These are phyloP conservation scores for Neoarthrinium moseri DNA, from an alignment of 2,329 filamentous ascomycete genomes.

Conservation along the genomic window DNA sequence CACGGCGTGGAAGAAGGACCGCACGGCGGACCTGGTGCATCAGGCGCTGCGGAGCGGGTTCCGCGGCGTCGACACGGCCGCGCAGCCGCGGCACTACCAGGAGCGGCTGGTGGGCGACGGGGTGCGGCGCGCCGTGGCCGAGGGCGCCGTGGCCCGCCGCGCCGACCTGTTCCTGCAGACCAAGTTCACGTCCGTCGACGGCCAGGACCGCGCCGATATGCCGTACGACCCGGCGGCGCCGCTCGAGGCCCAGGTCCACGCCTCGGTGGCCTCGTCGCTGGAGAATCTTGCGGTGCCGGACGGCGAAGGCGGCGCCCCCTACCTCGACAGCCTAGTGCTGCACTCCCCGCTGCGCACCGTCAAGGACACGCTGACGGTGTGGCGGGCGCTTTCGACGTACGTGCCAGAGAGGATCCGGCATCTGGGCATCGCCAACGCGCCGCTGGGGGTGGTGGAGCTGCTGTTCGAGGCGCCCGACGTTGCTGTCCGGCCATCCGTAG, in stretches of 20 bases:
- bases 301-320: slow-evolving; percentile 22
- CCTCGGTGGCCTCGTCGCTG: slow-evolving; percentile 68
- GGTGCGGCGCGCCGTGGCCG: slow-evolving; percentile 58
- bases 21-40: slow-evolving; percentile 66
- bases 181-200: slow-evolving; percentile 70
- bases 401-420: slow-evolving; percentile 63
- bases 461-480: slow-evolving; percentile 38
- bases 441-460: slow-evolving; percentile 52
- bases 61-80: slow-evolving; percentile 73
- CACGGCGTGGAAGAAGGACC: slow-evolving; percentile 81
- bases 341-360: slow-evolving; percentile 53
- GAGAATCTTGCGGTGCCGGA: slow-evolving; percentile 52
- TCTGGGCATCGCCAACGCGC: slow-evolving; percentile 75
- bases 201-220: slow-evolving; percentile 58
- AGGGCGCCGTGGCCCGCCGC: slow-evolving; percentile 55
- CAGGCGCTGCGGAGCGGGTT: slow-evolving; percentile 69
- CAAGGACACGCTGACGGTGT: slow-evolving; percentile 59
- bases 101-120: slow-evolving; percentile 70
- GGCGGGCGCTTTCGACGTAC: slow-evolving; percentile 64
- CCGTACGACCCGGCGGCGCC: slow-evolving; percentile 61
- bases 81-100: slow-evolving; percentile 75
- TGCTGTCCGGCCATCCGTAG: slow-evolving; percentile 48
- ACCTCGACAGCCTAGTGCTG: slow-evolving; percentile 75
- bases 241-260: slow-evolving; percentile 62
- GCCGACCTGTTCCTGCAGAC: slow-evolving; percentile 78